These are phyloP conservation scores for Uronychia setigera DNA, from an alignment of 73 alveolate species.

Conservation along the genomic window DNA sequence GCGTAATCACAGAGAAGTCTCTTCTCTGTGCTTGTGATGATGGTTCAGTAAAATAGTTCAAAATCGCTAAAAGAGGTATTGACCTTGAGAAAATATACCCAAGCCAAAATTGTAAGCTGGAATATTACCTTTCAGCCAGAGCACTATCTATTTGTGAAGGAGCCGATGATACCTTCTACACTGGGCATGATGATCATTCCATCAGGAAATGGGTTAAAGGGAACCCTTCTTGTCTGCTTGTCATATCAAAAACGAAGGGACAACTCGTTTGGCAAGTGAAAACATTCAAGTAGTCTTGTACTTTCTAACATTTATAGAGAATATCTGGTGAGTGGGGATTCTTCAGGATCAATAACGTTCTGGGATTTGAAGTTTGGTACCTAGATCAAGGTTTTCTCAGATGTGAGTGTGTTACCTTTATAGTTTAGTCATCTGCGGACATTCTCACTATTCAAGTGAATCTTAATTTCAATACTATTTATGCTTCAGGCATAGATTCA, in stretches of 20 bases:
- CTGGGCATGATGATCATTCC: slow-evolving; percentile 76
- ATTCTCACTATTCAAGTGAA: slow-evolving; percentile 72
- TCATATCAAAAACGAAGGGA: slow-evolving; percentile 7
- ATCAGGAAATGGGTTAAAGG: slow-evolving; percentile 70
- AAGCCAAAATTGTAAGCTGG: slow-evolving; percentile 48
- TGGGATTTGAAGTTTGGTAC: slow-evolving; percentile 78
- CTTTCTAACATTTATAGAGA: slow-evolving; percentile 57
- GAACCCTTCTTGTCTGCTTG: not conserved
- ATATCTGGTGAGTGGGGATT: slow-evolving; percentile 77
- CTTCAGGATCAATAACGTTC: slow-evolving; percentile 71
- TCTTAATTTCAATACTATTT: slow-evolving; percentile 52
- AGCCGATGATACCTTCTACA: slow-evolving; percentile 57
- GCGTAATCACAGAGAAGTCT: slow-evolving; percentile 55
- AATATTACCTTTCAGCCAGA: slow-evolving; percentile 27
- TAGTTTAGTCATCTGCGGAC: slow-evolving; percentile 70
- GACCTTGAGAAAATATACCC: slow-evolving; percentile 44
- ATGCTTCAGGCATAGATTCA: slow-evolving; percentile 82
- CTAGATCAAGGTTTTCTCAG: slow-evolving; percentile 65
- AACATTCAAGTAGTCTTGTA: slow-evolving; percentile 29
- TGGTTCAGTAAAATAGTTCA: slow-evolving; percentile 73
- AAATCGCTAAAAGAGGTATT: slow-evolving; percentile 62
- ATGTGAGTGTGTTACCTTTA: not conserved
- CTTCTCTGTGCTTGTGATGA: slow-evolving; percentile 80
- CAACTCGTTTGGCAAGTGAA: not conserved
- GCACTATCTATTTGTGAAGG: slow-evolving; percentile 61